Evolutionary conservation across 2,329 filamentous ascomycete genomes (phyloP).

Genomic region (Hyphodiscus sp.): DNA sequence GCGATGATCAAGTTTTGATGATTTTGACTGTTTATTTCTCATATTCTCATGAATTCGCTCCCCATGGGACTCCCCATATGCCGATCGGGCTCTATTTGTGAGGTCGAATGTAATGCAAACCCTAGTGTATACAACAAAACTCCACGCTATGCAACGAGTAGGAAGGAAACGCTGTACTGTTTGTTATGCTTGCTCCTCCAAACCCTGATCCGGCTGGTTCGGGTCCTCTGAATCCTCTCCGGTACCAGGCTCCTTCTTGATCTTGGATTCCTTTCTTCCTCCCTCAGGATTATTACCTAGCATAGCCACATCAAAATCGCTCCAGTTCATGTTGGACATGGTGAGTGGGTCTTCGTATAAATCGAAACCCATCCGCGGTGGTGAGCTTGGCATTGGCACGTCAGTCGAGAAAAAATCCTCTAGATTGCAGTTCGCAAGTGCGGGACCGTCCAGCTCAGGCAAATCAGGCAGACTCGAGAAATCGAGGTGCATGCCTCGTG

Average conservation of each 20-base stretch:
- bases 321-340: conserved; percentile 23
- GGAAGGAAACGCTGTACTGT: conserved; percentile 1
- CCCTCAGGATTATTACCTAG: conserved; percentile 2
- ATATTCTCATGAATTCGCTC: background rate
- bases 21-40: background rate
- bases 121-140: conserved; percentile 10
- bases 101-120: conserved; percentile 4
- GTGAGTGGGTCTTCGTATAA: conserved; percentile 26
- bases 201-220: background rate
- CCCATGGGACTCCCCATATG: conserved; percentile 3
- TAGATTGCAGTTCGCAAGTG: conserved; percentile 21
- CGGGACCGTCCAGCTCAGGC: conserved; percentile 2
- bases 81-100: conserved; percentile 7
- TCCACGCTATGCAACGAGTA: conserved; percentile 21
- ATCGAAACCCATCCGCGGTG: conserved; percentile 32
- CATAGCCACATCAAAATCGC: conserved; percentile 6
- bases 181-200: background rate
- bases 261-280: conserved; percentile 1
- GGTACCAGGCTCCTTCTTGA: conserved; percentile 20
- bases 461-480: conserved; percentile 31
- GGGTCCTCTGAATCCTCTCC: conserved; percentile 1
- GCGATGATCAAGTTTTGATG: background rate
- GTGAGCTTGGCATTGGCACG: conserved; percentile 39
- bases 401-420: conserved; percentile 39
- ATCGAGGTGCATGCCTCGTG: conserved; percentile 23